Percentiles rank a stretch among this genome's conserved stretches.
phyloP scores from a whole-genome alignment of 352 stramenopile genomes.

The Phytophthora lateralis region DNA sequence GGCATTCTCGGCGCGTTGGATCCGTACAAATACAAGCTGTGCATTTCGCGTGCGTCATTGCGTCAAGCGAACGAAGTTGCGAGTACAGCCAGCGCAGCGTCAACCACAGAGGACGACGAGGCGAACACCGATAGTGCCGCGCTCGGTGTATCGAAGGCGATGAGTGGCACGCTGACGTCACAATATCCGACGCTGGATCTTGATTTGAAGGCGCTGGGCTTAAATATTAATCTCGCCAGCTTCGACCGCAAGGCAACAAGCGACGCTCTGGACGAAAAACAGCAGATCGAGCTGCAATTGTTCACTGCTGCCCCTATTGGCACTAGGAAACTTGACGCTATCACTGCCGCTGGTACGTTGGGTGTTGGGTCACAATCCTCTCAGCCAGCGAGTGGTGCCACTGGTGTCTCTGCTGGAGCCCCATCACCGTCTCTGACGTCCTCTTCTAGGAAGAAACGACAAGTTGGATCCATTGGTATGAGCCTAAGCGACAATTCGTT shows the following conservation, averaged over 20 bases:
- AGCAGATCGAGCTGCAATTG: slow-evolving; percentile 86
- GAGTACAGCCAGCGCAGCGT: slow-evolving; percentile 32
- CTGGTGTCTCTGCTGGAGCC: slow-evolving; percentile 20
- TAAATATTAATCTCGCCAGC: slow-evolving; percentile 57
- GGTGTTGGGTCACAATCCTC: slow-evolving; percentile 33
- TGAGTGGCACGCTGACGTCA: slow-evolving; percentile 21
- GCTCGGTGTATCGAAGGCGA: slow-evolving; percentile 23
- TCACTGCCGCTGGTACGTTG: slow-evolving; percentile 27
- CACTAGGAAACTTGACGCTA: slow-evolving; percentile 61
- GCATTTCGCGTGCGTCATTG: slow-evolving; percentile 68
- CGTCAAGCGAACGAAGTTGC: slow-evolving; percentile 71
- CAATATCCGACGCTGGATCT: slow-evolving; percentile 56
- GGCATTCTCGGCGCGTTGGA: slow-evolving; percentile 96
- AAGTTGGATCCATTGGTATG: slow-evolving; percentile 27
- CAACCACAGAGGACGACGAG: slow-evolving; percentile 18
- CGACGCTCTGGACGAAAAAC: slow-evolving; percentile 83
- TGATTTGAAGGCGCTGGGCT: slow-evolving; percentile 65
- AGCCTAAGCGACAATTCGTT: slow-evolving; percentile 49
- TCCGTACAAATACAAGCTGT: slow-evolving; percentile 95
- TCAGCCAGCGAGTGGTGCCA: slow-evolving; percentile 28
- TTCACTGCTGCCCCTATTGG: slow-evolving; percentile 88
- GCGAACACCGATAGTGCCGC: slow-evolving; percentile 15
- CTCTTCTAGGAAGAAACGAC: slow-evolving; percentile 34
- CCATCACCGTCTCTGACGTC: slow-evolving; percentile 27
- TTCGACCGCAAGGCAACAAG: slow-evolving; percentile 59